Conservation (phyloP, 768 basidiomycete genomes). For the Pleurotus djamor region DNA sequence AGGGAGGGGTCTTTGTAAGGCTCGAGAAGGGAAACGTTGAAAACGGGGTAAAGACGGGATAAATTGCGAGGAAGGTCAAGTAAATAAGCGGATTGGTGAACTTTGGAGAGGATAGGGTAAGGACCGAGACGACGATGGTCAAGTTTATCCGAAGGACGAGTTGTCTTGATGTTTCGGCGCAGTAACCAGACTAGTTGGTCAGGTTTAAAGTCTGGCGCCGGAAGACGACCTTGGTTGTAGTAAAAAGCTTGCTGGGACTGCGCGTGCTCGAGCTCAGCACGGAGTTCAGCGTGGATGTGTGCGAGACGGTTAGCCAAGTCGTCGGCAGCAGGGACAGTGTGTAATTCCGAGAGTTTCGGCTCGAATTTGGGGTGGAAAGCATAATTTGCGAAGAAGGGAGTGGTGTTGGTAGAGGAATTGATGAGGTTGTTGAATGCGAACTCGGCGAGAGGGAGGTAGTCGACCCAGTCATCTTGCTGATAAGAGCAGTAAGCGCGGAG, state of each 20-base stretch:
- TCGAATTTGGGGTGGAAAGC: constrained; percentile 28
- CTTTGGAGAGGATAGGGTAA: constrained; percentile 9
- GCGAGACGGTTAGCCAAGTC: constrained; percentile 24
- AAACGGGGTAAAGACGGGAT: constrained; percentile 33
- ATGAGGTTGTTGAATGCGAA: constrained; percentile 36
- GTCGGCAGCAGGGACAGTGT: constrained; percentile 26
- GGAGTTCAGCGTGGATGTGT: constrained; percentile 28
- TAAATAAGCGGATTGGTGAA: constrained; percentile 17
- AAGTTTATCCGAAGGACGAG: constrained; percentile 36
- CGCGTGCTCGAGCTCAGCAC: constrained; percentile 24
- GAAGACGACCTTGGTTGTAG: constrained; percentile 20
- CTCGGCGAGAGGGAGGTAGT: constrained; percentile 35
- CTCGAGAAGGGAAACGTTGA: constrained; percentile 34
- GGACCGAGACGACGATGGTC: constrained; percentile 27
- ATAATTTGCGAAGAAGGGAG: constrained; percentile 34
- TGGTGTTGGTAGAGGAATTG: constrained; percentile 27
- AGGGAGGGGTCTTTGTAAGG: constrained; percentile 27
- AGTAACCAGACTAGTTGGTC: constrained; percentile 36
- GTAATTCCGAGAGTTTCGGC: constrained; percentile 21
- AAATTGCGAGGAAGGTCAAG: constrained; percentile 26
- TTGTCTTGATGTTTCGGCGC: constrained; percentile 33
- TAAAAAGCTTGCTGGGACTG: constrained; percentile 23
- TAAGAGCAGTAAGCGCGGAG: constrained; percentile 30
- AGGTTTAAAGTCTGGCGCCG: constrained; percentile 23
- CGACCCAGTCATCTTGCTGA: constrained; percentile 41